phyloP scores from a whole-genome alignment of 2,329 filamentous ascomycete species.

The Lachnellula cervina region DNA sequence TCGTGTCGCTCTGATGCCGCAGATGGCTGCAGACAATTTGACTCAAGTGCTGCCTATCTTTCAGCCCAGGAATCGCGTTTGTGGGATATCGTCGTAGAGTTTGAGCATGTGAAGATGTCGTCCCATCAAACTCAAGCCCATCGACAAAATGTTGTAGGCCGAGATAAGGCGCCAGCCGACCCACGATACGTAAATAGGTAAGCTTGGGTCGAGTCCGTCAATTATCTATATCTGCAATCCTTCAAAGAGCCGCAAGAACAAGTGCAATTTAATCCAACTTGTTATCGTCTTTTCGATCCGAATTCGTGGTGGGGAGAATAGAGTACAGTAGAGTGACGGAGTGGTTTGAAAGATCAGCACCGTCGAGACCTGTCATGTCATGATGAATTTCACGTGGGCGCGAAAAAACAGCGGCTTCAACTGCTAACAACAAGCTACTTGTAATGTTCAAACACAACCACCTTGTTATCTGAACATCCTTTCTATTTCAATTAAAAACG shows the following conservation, averaged over 20 bases:
- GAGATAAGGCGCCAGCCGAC: neutral
- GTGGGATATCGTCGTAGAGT: neutral
- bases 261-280: too few relatives aligned
- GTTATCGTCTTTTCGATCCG: too few relatives aligned
- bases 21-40: neutral
- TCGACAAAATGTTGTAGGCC: neutral
- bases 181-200: neutral
- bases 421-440: too few relatives aligned
- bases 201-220: neutral
- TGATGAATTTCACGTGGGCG: too few relatives aligned
- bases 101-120: neutral
- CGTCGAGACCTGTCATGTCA: too few relatives aligned
- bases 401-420: too few relatives aligned
- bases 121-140: neutral
- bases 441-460: too few relatives aligned
- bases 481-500: too few relatives aligned
- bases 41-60: neutral
- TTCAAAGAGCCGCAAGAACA: neutral
- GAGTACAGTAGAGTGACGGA: too few relatives aligned
- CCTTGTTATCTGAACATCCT: too few relatives aligned
- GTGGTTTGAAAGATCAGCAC: too few relatives aligned
- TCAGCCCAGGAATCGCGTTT: neutral
- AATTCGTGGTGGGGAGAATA: too few relatives aligned
- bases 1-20: neutral
- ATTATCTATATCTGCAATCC: neutral